Evolutionary conservation across 345 rosid genomes (phyloP).

Genomic region (Rhodamnia argentea): DNA sequence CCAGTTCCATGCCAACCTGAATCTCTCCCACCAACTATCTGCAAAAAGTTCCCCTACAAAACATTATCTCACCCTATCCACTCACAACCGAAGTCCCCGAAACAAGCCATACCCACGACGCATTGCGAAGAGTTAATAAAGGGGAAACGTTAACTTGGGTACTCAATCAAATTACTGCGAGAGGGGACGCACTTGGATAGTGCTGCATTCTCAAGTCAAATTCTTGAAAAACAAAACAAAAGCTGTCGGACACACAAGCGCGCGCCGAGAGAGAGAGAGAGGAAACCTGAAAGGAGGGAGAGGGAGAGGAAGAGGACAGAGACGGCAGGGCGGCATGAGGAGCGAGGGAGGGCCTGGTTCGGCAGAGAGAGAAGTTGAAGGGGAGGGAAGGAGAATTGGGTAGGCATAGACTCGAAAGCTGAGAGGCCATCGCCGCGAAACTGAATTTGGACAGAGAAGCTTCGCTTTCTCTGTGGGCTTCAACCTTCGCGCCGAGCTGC

Average conservation of each 20-base stretch:
- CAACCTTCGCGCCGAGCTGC: neutral
- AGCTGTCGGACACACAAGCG: neutral
- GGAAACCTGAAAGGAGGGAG: conserved; percentile 28
- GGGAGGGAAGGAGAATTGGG: conserved; percentile 6
- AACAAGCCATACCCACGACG: neutral
- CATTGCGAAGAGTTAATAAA: neutral
- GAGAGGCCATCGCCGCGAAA: conserved; percentile 7
- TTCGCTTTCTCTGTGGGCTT: neutral
- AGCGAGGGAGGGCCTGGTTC: conserved; percentile 11
- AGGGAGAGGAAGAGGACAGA: conserved; percentile 23
- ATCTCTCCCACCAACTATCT: conserved; percentile 62
- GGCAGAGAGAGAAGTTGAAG: conserved; percentile 9
- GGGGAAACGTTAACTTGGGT: neutral
- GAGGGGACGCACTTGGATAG: neutral
- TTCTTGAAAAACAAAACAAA: neutral
- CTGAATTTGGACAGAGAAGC: neutral
- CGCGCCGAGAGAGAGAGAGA: neutral
- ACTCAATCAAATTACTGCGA: neutral
- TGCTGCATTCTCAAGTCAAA: neutral
- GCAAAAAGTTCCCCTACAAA: conserved; percentile 1
- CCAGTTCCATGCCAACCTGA: conserved; percentile 25
- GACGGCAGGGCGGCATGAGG: conserved; percentile 33
- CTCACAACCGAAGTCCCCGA: neutral
- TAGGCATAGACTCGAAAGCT: conserved; percentile 15
- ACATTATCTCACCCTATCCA: neutral